phyloP scores from a whole-genome alignment of 2,329 filamentous ascomycete genomes.

The Fusarium sp. region DNA sequence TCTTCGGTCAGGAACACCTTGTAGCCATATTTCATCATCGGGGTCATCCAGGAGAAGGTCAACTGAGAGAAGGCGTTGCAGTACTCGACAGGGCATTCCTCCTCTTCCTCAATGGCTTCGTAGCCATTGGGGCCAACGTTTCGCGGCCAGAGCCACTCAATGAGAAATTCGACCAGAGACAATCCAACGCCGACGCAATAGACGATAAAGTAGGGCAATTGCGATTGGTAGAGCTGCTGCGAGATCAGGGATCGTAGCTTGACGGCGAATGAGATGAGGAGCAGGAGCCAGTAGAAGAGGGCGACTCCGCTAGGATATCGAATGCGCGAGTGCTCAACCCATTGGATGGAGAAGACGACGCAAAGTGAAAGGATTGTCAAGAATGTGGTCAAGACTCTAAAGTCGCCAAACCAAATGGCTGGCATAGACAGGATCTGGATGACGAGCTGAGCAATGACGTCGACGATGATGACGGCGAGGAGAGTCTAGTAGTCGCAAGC shows the following conservation, averaged over 20 bases:
- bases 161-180: conserved; percentile 74
- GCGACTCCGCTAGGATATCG: conserved; percentile 88
- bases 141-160: conserved; percentile 92
- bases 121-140: conserved; percentile 67
- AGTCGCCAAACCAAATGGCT: conserved; percentile 80
- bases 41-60: conserved; percentile 99
- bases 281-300: conserved; percentile 91
- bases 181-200: conserved; percentile 80
- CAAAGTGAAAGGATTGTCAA: conserved; percentile 76
- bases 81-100: conserved; percentile 83
- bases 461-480: conserved; percentile 73
- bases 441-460: conserved; percentile 76
- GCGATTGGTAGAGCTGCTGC: conserved; percentile 74
- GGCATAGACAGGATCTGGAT: conserved; percentile 79
- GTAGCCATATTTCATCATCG: conserved; percentile 96
- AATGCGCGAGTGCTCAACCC: conserved; percentile 84
- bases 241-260: conserved; percentile 89
- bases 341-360: conserved; percentile 83
- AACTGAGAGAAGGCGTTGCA: conserved; percentile 93
- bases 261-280: conserved; percentile 80
- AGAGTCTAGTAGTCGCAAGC: conserved; percentile 55
- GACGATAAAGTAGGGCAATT: conserved; percentile 79
- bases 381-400: conserved; percentile 85
- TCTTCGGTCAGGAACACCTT: conserved; percentile 92
- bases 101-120: conserved; percentile 66